A percentile compares a stretch with the other conserved stretches of the same genome.
Evolutionary conservation across 805 yeast species (phyloP).

Genomic region (Saccharomycopsis selenospora): DNA sequence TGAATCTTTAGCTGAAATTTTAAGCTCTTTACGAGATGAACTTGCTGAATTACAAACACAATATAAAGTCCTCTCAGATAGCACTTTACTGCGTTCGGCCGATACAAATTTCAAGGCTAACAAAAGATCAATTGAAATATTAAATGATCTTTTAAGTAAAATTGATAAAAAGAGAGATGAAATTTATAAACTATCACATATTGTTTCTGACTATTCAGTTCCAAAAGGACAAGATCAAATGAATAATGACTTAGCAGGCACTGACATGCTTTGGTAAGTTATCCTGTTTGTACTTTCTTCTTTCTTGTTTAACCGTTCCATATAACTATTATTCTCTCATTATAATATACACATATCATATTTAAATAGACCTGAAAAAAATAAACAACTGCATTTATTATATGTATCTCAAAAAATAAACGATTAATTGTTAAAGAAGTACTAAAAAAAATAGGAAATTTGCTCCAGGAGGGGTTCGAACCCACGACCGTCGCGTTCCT

Average conservation of each 20-base stretch:
- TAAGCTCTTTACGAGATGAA: slow-evolving; percentile 10
- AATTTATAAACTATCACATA: slow-evolving; percentile 5
- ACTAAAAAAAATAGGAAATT: slow-evolving; percentile 30
- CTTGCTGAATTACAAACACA: slow-evolving; percentile 6
- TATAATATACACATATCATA: no score
- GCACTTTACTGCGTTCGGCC: slow-evolving; percentile 5
- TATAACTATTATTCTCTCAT: no score
- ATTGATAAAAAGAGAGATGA: slow-evolving; percentile 16
- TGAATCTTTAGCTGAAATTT: slow-evolving; percentile 3
- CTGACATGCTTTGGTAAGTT: slow-evolving; percentile 2
- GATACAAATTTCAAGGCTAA: slow-evolving; percentile 5
- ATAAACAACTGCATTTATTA: no score
- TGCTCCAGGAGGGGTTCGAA: slow-evolving; percentile 67
- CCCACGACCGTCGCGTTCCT: slow-evolving; percentile 80
- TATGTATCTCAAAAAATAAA: no score
- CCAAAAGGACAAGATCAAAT: background rate
- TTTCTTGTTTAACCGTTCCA: no score
- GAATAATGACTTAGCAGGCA: background rate
- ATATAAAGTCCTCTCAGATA: slow-evolving; percentile 3
- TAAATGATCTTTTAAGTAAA: slow-evolving; percentile 6
- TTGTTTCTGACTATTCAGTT: background rate
- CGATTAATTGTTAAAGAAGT: no score
- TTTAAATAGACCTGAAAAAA: no score
- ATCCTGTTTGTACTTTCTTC: background rate
- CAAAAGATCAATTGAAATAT: slow-evolving; percentile 11